Conservation (phyloP, 2,329 filamentous ascomycete genomes). For the Sporothrix variecibatus region DNA sequence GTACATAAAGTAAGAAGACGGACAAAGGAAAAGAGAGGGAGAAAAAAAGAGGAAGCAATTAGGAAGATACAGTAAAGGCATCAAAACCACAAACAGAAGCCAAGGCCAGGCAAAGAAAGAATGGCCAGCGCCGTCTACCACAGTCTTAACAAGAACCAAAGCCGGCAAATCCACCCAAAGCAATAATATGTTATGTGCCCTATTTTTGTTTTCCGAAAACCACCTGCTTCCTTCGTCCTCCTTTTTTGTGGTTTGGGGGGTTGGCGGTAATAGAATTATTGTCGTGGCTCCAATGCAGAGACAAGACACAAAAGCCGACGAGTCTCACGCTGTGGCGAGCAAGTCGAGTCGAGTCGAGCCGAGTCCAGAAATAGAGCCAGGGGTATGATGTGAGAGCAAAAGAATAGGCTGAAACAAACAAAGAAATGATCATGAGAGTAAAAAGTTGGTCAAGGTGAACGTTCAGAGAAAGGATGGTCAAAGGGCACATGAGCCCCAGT, state of each 20-base stretch:
- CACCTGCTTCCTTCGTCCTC: conserved; percentile 21
- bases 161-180: conserved; percentile 15
- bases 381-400: conserved; percentile 29
- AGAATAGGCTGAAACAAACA: conserved; percentile 20
- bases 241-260: conserved; percentile 16
- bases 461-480: background rate
- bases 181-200: conserved; percentile 20
- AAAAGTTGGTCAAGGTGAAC: conserved; percentile 16
- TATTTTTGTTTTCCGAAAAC: conserved; percentile 21
- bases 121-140: conserved; percentile 29
- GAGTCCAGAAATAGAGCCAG: conserved; percentile 15
- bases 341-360: conserved; percentile 1
- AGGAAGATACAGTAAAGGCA: conserved; percentile 15
- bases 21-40: background rate
- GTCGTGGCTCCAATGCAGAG: conserved; percentile 12
- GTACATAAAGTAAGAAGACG: conserved; percentile 29
- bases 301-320: background rate
- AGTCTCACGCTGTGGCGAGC: background rate
- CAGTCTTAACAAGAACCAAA: conserved; percentile 21
- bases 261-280: conserved; percentile 17
- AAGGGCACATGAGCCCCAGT: conserved; percentile 22
- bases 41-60: conserved; percentile 2
- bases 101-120: conserved; percentile 8
- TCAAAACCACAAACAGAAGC: conserved; percentile 35
- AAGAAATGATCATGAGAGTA: conserved; percentile 22